Evolutionary conservation across 371 early-diverging fungal species (phyloP).

Genomic region (Mortierella sp.): DNA sequence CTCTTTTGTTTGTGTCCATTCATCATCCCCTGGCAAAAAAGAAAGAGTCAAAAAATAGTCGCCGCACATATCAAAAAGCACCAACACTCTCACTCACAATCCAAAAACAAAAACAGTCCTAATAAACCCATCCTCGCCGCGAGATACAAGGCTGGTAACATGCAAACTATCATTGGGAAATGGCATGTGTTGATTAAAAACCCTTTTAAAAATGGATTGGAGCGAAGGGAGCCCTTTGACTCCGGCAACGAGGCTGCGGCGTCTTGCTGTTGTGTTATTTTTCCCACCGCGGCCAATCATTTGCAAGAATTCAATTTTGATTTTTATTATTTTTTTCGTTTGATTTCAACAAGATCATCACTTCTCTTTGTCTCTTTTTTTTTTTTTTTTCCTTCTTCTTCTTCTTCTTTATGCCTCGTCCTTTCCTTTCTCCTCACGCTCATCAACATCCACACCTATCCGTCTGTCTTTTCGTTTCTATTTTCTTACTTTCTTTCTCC

Average conservation of each 20-base stretch:
- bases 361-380: background rate
- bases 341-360: background rate
- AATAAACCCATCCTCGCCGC: slow-evolving; percentile 4
- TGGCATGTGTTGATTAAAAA: background rate
- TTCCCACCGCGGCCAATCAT: background rate
- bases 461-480: background rate
- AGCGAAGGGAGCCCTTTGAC: background rate
- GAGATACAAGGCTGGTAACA: background rate
- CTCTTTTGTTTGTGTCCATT: background rate
- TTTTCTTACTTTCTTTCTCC: background rate
- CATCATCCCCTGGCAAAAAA: background rate
- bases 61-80: background rate
- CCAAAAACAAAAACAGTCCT: background rate
- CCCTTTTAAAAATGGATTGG: background rate
- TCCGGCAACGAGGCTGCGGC: slow-evolving; percentile 8
- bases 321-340: background rate
- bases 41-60: background rate
- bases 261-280: background rate
- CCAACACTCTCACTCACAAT: background rate
- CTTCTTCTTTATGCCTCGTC: too few species aligned
- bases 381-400: too few species aligned
- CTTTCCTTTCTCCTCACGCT: too few species aligned
- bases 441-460: background rate
- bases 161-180: background rate
- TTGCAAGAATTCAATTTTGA: background rate